Percentiles rank a stretch among this genome's conserved stretches.
These are phyloP conservation scores for Acacia acuminata DNA, from an alignment of 306 rosid species.

Conservation along the genomic window DNA sequence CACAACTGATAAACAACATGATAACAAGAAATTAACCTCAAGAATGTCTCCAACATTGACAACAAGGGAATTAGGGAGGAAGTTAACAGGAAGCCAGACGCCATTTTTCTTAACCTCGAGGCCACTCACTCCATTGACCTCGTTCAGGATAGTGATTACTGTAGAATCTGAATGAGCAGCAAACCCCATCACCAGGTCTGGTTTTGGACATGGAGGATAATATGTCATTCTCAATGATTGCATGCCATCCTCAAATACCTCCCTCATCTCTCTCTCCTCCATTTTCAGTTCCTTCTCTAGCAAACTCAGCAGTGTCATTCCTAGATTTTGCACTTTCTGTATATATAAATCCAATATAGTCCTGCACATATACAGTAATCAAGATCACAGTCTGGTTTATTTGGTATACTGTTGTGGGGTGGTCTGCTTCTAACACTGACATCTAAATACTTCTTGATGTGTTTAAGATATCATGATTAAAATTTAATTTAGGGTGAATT, in stretches of 20 bases:
- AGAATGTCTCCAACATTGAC: slow-evolving; percentile 66
- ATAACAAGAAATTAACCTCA: slow-evolving; percentile 44
- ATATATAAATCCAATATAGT: slow-evolving; percentile 51
- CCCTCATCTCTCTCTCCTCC: slow-evolving; percentile 40
- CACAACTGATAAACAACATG: too few species aligned
- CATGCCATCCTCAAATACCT: slow-evolving; percentile 58
- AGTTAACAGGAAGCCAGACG: slow-evolving; percentile 54
- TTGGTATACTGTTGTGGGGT: not conserved
- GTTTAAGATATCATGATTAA: not conserved
- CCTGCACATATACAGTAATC: slow-evolving; percentile 29
- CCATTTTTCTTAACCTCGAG: slow-evolving; percentile 67
- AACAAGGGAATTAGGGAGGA: slow-evolving; percentile 42
- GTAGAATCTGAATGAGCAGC: slow-evolving; percentile 59
- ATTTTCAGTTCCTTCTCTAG: slow-evolving; percentile 48
- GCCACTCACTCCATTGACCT: slow-evolving; percentile 62
- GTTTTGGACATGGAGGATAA: slow-evolving; percentile 75
- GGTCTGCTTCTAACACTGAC: not conserved
- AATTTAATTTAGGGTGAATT: not conserved
- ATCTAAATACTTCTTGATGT: not conserved
- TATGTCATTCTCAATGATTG: slow-evolving; percentile 59
- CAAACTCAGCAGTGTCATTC: slow-evolving; percentile 34
- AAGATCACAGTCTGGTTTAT: not conserved
- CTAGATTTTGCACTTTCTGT: slow-evolving; percentile 39
- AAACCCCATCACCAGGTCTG: slow-evolving; percentile 59
- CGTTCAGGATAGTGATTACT: slow-evolving; percentile 61